Evolutionary conservation across 1,284 basidiomycete genomes (phyloP).

Genomic region (Cutaneotrichosporon sp.): DNA sequence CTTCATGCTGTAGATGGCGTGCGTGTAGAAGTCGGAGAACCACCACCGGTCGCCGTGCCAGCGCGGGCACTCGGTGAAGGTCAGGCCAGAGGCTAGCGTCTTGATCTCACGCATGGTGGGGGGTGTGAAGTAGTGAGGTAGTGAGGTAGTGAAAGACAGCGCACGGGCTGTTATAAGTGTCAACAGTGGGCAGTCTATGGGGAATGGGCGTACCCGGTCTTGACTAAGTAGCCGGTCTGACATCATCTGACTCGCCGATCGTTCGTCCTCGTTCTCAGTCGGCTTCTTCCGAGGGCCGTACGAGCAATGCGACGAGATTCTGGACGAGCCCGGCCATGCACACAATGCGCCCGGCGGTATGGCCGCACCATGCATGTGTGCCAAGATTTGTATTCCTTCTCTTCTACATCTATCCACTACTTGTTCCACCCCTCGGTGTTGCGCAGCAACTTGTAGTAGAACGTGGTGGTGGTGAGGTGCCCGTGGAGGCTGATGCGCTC

Average conservation of each 20-base stretch:
- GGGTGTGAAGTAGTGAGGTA: not conserved
- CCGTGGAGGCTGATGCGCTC: slow-evolving; percentile 54
- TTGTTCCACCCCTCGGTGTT: slow-evolving; percentile 53
- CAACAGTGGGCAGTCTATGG: too few species aligned
- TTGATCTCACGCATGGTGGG: slow-evolving; percentile 3
- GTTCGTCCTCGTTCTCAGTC: too few species aligned
- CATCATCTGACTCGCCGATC: too few species aligned
- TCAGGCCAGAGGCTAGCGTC: slow-evolving; percentile 5
- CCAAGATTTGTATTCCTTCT: not conserved
- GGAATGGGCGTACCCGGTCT: too few species aligned
- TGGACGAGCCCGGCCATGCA: too few species aligned
- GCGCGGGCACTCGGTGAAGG: slow-evolving; percentile 17
- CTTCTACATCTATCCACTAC: not conserved
- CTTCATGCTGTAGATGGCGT: slow-evolving; percentile 12
- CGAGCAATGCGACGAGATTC: too few species aligned
- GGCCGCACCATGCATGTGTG: too few species aligned
- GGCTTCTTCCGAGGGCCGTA: too few species aligned
- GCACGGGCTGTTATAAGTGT: too few species aligned
- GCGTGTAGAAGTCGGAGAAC: slow-evolving; percentile 18
- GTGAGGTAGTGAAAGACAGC: not conserved
- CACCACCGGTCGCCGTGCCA: slow-evolving; percentile 17
- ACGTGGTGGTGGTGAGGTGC: slow-evolving; percentile 55
- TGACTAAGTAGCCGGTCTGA: too few species aligned
- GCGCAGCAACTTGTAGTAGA: slow-evolving; percentile 57
- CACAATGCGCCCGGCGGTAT: too few species aligned